phyloP scores from a whole-genome alignment of 225 moss, liverwort and hornwort genomes.

The Rhytidiadelphus loreus region DNA sequence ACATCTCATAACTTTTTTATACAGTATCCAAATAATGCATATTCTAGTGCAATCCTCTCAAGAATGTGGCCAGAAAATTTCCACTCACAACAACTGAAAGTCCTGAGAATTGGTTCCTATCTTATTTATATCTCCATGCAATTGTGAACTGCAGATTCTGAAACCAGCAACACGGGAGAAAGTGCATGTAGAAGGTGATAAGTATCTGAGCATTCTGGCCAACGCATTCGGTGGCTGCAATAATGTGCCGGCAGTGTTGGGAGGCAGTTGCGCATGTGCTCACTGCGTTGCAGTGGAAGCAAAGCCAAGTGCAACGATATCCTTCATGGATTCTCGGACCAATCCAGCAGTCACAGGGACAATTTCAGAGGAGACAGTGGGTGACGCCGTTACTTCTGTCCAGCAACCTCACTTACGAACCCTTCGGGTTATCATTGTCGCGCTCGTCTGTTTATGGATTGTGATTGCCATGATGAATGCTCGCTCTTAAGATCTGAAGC shows the following conservation, averaged over 20 bases:
- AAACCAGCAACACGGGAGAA: constrained; percentile 60
- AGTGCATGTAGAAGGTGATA: constrained; percentile 60
- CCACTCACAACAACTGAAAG: neutral
- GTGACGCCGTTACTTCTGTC: neutral
- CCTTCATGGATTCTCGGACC: neutral
- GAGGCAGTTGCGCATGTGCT: constrained; percentile 37
- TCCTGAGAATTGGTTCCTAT: neutral
- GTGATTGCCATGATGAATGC: constrained; percentile 52
- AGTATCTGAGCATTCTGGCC: constrained; percentile 41
- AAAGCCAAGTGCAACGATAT: neutral
- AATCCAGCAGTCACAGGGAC: neutral
- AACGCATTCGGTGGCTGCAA: constrained; percentile 42
- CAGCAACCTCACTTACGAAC: constrained; percentile 34
- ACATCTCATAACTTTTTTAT: neutral
- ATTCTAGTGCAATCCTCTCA: neutral
- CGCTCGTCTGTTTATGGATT: constrained; percentile 67
- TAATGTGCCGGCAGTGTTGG: constrained; percentile 46
- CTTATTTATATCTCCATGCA: neutral
- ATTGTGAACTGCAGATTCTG: constrained; percentile 45
- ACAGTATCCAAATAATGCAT: neutral
- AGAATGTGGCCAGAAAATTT: neutral
- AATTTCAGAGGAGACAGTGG: neutral
- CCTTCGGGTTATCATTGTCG: constrained; percentile 51
- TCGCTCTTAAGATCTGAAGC: constrained; percentile 4
- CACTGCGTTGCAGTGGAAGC: constrained; percentile 2